These are phyloP conservation scores for Lotmaria passim DNA, from an alignment of 208 protist genomes.

Conservation along the genomic window DNA sequence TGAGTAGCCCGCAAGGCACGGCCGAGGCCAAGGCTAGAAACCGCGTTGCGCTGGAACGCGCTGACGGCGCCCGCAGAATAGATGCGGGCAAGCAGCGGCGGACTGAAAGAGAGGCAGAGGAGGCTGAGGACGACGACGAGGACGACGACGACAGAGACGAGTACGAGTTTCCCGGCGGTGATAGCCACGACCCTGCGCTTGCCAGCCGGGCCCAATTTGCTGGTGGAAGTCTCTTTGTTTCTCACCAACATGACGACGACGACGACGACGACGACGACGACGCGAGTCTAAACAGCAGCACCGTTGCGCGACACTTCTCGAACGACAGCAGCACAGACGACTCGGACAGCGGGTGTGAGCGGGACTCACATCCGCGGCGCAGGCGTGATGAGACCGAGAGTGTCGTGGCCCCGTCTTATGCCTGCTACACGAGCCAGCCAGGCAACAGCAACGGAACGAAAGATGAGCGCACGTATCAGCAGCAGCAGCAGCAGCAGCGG, in stretches of 20 bases:
- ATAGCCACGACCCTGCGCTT: neutral
- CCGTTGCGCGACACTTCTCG: neutral
- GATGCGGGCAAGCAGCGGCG: neutral
- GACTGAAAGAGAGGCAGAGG: neutral
- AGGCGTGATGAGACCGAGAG: conserved; percentile 7
- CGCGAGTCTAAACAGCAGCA: neutral
- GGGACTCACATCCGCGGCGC: neutral
- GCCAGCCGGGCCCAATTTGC: neutral
- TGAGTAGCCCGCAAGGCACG: too few relatives aligned
- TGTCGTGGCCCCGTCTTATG: conserved; percentile 2
- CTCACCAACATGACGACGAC: conserved; percentile 6
- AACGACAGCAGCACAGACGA: conserved; percentile 1
- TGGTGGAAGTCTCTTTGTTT: conserved; percentile 6
- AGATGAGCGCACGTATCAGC: too few relatives aligned
- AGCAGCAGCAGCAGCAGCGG: neutral
- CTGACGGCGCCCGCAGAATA: neutral
- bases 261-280: conserved; percentile 8
- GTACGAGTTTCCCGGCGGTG: neutral
- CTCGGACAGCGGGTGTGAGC: neutral
- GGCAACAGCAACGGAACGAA: neutral
- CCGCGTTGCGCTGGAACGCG: too few relatives aligned
- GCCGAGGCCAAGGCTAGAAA: too few relatives aligned
- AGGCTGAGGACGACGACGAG: neutral
- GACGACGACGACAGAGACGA: neutral
- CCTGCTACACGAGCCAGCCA: neutral